These are phyloP conservation scores for Lagenidium sp. DNA, from an alignment of 352 stramenopile species.

Conservation along the genomic window DNA sequence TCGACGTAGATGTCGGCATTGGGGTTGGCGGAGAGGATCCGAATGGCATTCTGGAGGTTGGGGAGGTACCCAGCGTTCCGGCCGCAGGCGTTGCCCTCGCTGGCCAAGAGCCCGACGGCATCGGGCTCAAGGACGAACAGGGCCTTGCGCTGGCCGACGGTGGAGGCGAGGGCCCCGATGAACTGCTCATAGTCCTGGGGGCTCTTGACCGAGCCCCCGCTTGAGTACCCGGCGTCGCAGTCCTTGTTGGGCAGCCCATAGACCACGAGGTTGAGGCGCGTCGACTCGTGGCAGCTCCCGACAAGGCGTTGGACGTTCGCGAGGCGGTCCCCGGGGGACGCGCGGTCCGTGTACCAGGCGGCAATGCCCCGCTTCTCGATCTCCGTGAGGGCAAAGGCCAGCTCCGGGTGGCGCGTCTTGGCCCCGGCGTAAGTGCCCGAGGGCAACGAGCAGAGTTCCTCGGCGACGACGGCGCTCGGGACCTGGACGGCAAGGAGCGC, in stretches of 20 bases:
- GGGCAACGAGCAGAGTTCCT: slow-evolving; percentile 41
- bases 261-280: slow-evolving; percentile 43
- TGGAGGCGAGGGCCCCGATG: slow-evolving; percentile 22
- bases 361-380: slow-evolving; percentile 46
- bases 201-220: slow-evolving; percentile 22
- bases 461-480: slow-evolving; percentile 4
- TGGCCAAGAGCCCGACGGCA: slow-evolving; percentile 38
- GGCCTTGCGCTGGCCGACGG: slow-evolving; percentile 37
- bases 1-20: slow-evolving; percentile 61
- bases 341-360: slow-evolving; percentile 60
- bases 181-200: slow-evolving; percentile 37
- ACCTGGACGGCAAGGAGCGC: not conserved
- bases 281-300: slow-evolving; percentile 21
- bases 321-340: slow-evolving; percentile 24
- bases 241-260: slow-evolving; percentile 66
- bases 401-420: slow-evolving; percentile 31
- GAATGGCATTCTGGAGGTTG: slow-evolving; percentile 43
- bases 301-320: slow-evolving; percentile 20
- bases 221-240: slow-evolving; percentile 44
- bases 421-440: slow-evolving; percentile 31
- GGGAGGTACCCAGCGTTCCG: slow-evolving; percentile 27
- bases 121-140: slow-evolving; percentile 63
- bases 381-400: slow-evolving; percentile 32
- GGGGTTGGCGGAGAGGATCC: slow-evolving; percentile 35
- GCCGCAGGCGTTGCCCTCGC: slow-evolving; percentile 24